Conservation (phyloP, 140 eudicot species). For the Senecio squalidus region DNA sequence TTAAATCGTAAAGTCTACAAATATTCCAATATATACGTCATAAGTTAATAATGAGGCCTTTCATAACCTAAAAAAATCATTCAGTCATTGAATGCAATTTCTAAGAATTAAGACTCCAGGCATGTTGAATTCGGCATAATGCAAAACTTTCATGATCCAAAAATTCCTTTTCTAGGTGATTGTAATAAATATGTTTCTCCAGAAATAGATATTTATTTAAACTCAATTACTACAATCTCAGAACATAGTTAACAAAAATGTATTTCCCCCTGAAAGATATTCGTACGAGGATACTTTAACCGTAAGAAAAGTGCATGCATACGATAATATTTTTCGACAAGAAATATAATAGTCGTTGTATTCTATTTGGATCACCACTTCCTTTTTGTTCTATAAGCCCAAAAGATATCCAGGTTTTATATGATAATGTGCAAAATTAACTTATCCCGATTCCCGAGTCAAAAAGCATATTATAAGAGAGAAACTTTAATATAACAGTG, state of each 20-base stretch:
- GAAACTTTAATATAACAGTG: no score
- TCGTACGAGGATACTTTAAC: neutral
- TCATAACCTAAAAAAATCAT: no score
- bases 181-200: no score
- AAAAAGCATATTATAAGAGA: neutral
- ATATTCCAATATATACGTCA: no score
- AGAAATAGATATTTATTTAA: no score
- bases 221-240: no score
- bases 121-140: no score
- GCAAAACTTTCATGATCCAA: neutral
- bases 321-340: neutral
- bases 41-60: no score
- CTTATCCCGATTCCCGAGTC: neutral
- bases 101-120: neutral
- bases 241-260: neutral
- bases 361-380: neutral
- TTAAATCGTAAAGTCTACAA: no score
- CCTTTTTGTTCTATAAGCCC: neutral
- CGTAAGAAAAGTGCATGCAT: neutral
- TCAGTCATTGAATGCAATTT: neutral
- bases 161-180: no score
- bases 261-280: neutral
- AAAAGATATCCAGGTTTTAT: neutral
- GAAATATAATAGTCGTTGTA: neutral
- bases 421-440: neutral